Base-by-base conservation (phyloP, 2,329 filamentous ascomycete species). In the Colletotrichum melonis region DNA sequence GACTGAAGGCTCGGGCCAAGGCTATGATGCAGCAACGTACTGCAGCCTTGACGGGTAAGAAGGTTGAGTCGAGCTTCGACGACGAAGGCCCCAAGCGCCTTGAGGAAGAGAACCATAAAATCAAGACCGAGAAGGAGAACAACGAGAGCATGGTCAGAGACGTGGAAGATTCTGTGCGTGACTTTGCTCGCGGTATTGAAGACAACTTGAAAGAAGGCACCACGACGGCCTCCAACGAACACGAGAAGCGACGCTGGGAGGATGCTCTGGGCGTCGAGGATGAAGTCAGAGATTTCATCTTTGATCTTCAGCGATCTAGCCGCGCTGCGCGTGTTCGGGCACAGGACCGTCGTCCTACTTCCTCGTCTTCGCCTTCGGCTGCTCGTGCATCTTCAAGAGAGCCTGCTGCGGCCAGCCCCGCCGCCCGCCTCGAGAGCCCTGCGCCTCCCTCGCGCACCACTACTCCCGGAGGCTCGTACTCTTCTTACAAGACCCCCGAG, bases 11-110 rank as follows among this genome's bases (percentile, higher is more conserved):
- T 46, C 92, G 95, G 77, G 96, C 97, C 38, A 97, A 95, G 84
- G 96, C 96, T 52, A 97, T 98, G 92, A 99, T 99, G 97, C 96
- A 98, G 84, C 95, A 98, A 79, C 93, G 97, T 73, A 95, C 97
- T 77, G 97, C 97, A 69, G 96, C 97, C 22, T 86, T 99, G 75
- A 95, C 95, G 26, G 97, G 97, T 70, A 95, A 93, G 82, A 95
- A 95, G 80, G 86, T 92, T 59, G 91, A 94, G 49, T 82, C 86
- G 2, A 86, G 85, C 58, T 89, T 92, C 73, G 94, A 97, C 76
- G 93, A 95, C 75, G 94, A 94, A 75, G 94, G 94, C 4, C 92
- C 95, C 59, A 94, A 95, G 84, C 91, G 97, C 42, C 84, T 98
- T 19, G 97, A 98, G 81, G 94, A 97, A 77, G 96, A 99, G 83